phyloP scores from a whole-genome alignment of 139 green algal species.

The Chlamydomonas applanata region DNA sequence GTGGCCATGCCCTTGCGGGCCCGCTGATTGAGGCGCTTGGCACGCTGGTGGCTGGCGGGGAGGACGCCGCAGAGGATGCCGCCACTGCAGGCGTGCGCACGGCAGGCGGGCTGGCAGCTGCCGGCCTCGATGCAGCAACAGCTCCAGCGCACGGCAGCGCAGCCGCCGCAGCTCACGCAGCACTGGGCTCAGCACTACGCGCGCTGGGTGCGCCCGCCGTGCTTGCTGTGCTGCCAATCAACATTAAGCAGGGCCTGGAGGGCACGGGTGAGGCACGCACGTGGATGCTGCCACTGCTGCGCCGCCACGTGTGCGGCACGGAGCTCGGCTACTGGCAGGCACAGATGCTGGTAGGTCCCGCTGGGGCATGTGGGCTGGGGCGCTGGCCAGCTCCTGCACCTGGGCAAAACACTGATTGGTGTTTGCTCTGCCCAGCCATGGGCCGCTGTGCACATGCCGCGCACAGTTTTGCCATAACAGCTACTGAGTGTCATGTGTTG shows the following conservation, averaged over 20 bases:
- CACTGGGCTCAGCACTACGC: conserved; percentile 66
- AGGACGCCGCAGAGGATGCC: conserved; percentile 45
- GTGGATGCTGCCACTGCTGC: conserved; percentile 91
- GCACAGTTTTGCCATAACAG: no score
- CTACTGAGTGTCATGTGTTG: no score
- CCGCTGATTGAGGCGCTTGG: conserved; percentile 50
- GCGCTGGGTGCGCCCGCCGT: conserved; percentile 72
- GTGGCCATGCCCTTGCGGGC: conserved; percentile 36
- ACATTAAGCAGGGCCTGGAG: conserved; percentile 56
- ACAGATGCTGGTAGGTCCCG: conserved; percentile 31
- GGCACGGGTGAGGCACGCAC: conserved; percentile 58
- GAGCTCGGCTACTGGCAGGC: conserved; percentile 65
- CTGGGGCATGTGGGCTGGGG: no score
- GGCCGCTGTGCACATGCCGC: no score
- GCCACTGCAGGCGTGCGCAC: conserved; percentile 1
- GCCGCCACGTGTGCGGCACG: conserved; percentile 54
- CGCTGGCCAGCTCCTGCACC: no score
- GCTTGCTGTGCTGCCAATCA: conserved; percentile 67
- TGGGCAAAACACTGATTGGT: no score
- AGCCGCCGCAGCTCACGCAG: conserved; percentile 49
- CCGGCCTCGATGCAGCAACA: neutral
- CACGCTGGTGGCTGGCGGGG: conserved; percentile 53
- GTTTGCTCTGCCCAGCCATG: no score
- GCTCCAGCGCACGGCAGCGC: no score
- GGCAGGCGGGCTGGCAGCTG: conserved; percentile 6